Evolutionary conservation across 163 green algal species (phyloP), one percentile per base, ranked within the genome.

Genomic region (Chlamydomonas reinhardtii): DNA sequence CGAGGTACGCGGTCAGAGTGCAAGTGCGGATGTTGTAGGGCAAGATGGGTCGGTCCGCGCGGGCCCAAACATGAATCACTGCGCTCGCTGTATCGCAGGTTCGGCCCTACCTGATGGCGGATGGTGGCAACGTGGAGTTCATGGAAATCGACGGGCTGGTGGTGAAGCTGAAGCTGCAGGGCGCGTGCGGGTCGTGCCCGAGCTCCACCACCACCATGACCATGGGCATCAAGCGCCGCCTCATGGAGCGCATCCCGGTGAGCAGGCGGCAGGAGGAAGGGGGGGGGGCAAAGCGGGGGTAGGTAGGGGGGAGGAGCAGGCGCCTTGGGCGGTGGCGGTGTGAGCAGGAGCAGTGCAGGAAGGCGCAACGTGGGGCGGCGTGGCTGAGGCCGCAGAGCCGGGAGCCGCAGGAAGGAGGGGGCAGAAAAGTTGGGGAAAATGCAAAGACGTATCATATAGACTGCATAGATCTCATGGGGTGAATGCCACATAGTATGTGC

Each of bases 51-150:
- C 48, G 48, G 48, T 17, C 48, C 9, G 48, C 48, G 48, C 48
- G 48, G 48, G 48, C 1, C 48, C 12, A 19, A 1, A 56, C 2
- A 15, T 77, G 73, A 75, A 48, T 17, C 15, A 52, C 2, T 34
- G 73, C 37, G 37, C 61, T 65, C 3, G 32, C 27, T 27, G 11
- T 24, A 29, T 37, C 52, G 62, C 84, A 98, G 94, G 95, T 99
- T 20, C 93, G 97, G 20, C 97, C 97, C 2, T 99, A 99, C 91
- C 92, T 99, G 16, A 99, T 99, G 95, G 95, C 97, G 15, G 97
- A 99, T 82, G 97, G 97, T 66, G 98, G 98, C 43, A 98, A 99
- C 89, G 98, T 99, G 16, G 97, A 99, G 90, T 96, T 99, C 89
- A 94, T 99, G 24, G 97, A 98, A 76, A 97, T 98, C 76, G 96